Base-by-base conservation (phyloP, 1,139 yeast species). In the Geotrichum citri-aurantii region DNA sequence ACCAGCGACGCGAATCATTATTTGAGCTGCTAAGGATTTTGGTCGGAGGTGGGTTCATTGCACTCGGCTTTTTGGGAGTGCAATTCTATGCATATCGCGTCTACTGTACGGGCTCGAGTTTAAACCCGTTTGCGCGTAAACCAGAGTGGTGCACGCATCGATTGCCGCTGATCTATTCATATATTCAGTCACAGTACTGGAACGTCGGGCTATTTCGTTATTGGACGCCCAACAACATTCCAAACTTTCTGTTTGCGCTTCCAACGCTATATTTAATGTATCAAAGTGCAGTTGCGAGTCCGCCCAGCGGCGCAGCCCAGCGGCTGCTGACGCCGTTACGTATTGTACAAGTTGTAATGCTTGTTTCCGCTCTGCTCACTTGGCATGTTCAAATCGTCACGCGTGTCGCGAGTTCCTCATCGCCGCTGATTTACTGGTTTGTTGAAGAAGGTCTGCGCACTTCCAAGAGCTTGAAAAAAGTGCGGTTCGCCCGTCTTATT, bases 331-430 rank as follows among this genome's bases (percentile, higher is more conserved):
- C n/a, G 14, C 49, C 55, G 8, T 8, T 52, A n/a, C 60, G 67
- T 7, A 31, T 48, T 17, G 47, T 50, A 33, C 61, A 51, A 23
- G 62, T 65, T 0, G 65, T 79, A 0, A 75, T 85, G 60, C 62
- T 85, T 2, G 54, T 81, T 3, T 75, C 86, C 3, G 83, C 86
- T 4, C 56, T 84, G 1, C 73, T 83, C 54, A 77, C 85, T 64
- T 87, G 95, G 82, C 93, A 93, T 70, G 88, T 86, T 47, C 99
- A 93, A 71, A 90, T 92, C 50, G 77, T 92, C 60, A 89, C 88
- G 53, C 78, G 99, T 56, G 81, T 92, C 4, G 81, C 86, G 8
- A 55, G 53, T 8, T 80, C 95, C 8, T 89, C 90, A 66, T 71
- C 88, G 51, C 97, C 97, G 0, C 69, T 88, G 8, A 80, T 83